Evolutionary conservation across 2,329 filamentous ascomycete species (phyloP).

Genomic region (Westerdykella sp.): DNA sequence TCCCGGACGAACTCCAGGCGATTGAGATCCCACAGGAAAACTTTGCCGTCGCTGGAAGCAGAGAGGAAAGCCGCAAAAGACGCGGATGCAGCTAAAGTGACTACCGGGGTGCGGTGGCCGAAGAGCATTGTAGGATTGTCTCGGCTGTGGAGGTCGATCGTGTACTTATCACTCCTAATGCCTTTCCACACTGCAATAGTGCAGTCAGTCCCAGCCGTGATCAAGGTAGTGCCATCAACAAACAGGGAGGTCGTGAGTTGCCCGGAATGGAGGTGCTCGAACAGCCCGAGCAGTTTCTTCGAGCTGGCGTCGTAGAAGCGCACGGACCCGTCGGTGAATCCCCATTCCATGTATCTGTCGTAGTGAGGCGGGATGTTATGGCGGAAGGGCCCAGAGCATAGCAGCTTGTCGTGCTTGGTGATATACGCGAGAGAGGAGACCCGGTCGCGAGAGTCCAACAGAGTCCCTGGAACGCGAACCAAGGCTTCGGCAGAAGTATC

Average conservation of each 20-base stretch:
- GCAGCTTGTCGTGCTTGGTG: conserved; percentile 70
- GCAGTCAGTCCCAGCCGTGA: conserved; percentile 89
- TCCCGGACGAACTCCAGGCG: conserved; percentile 77
- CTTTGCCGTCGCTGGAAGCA: conserved; percentile 71
- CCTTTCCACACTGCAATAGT: conserved; percentile 81
- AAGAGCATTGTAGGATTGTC: conserved; percentile 71
- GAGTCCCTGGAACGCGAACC: conserved; percentile 68
- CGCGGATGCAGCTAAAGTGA: conserved; percentile 74
- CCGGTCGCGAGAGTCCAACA: conserved; percentile 69
- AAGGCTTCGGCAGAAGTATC: conserved; percentile 73
- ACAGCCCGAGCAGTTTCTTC: conserved; percentile 76
- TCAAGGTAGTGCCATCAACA: conserved; percentile 80
- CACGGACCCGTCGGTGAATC: conserved; percentile 85
- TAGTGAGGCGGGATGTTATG: conserved; percentile 80
- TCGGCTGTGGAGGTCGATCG: conserved; percentile 65
- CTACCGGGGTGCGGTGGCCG: conserved; percentile 80
- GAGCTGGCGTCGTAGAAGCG: conserved; percentile 84
- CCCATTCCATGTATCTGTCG: conserved; percentile 93
- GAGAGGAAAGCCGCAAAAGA: conserved; percentile 85
- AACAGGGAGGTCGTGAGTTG: conserved; percentile 80
- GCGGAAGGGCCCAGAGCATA: conserved; percentile 77
- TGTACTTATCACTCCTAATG: conserved; percentile 52
- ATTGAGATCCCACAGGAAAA: conserved; percentile 92
- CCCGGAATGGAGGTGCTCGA: conserved; percentile 88
- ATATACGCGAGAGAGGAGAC: conserved; percentile 75